Base-by-base conservation (phyloP, 495 filamentous ascomycete species). In the Lasiosphaeria ovina region DNA sequence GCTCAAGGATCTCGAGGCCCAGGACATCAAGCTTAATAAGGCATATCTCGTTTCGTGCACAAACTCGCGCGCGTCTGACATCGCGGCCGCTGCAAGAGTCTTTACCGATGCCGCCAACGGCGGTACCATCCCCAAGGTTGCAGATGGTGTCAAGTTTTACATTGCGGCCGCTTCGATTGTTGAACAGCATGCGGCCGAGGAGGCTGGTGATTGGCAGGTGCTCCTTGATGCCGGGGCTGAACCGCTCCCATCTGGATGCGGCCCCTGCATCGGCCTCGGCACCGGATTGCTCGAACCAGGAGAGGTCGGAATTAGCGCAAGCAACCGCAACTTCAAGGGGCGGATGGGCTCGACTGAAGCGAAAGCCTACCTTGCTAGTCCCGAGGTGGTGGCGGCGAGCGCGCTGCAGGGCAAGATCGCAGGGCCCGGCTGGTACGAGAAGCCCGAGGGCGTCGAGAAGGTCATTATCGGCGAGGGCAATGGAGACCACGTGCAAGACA, bases 41-140 rank as follows among this genome's bases (percentile, higher is more conserved):
- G 92, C 91, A 3, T 97, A 97, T 71, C 79, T 98, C 0, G 86
- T 98, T 8, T 93, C 88, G 2, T 98, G 93, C 77, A 97, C 93
- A 24, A 98, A 98, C 74, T 86, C 83, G 3, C 81, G 94, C 34
- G 84, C 87, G 10, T 93, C 90, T 0, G 93, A 97, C 71, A 80
- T 97, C 33, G 87, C 85, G 1, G 85, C 88, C 1, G 94, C 94
- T 3, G 93, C 93, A 2, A 82, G 82, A 40, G 93, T 97, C 3
- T 98, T 98, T 81, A 85, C 81, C 62, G 89, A 94, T 10, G 90
- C 89, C 7, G 84, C 85, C 0, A 72, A 78, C 58, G 77, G 78
- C 6, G 85, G 80, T 10, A 74, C 76, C n/a, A 72, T 81, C 24
- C 81, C 89, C n/a, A 92, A 89, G 74, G 85, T 98, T 54, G 87